Base-by-base conservation (phyloP, 495 filamentous ascomycete genomes). In the Rhypophila decipiens region DNA sequence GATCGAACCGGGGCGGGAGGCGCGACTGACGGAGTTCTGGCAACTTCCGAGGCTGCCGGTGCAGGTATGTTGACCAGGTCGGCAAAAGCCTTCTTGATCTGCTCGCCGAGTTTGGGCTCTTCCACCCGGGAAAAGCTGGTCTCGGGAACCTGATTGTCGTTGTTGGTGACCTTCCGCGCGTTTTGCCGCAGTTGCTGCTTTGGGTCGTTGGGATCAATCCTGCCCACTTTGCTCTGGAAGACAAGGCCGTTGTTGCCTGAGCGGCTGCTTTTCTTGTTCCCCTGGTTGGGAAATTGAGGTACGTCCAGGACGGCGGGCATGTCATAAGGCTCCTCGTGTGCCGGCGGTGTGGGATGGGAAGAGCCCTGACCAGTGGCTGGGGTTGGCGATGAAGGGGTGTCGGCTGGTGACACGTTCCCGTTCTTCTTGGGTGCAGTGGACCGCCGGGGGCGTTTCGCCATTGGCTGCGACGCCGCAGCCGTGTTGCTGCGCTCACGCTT, bases 321-420 rank as follows among this genome's bases (percentile, higher is more conserved):
- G 44, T 60, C 59, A 24, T 62, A 64, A 8, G 58, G 61, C 47
- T 51, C 46, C 31, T 53, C 47, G 10, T 53, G 47, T 15, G 49
- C 24, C 11, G 48, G 47, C 20, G 44, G 40, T 41, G 23, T 17
- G 20, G 41, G 41, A 23, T 38, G 34, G 17, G 42, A 31, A 12
- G 56, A 42, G 15, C 43, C 27, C 8, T 50, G 27, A 20, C 39
- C 27, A 11, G 50, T 24, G 24, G 8, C 27, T 27, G 39, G 18
- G 57, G 38, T 49, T 50, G 47, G 35, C 46, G 67, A 44, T 18
- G 53, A 44, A 50, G 60, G 29, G 46, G 56, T 49, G 44, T 57
- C 50, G 47, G 66, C 49, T 53, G 60, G 49, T 51, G 64, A 57
- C 44, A 64, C 64, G 34, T 65, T 68, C 44, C 61, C 57, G 59